Percentiles rank a stretch among this genome's conserved stretches.
phyloP scores from a whole-genome alignment of 2,329 filamentous ascomycete species.

The Elsinoe batatas region DNA sequence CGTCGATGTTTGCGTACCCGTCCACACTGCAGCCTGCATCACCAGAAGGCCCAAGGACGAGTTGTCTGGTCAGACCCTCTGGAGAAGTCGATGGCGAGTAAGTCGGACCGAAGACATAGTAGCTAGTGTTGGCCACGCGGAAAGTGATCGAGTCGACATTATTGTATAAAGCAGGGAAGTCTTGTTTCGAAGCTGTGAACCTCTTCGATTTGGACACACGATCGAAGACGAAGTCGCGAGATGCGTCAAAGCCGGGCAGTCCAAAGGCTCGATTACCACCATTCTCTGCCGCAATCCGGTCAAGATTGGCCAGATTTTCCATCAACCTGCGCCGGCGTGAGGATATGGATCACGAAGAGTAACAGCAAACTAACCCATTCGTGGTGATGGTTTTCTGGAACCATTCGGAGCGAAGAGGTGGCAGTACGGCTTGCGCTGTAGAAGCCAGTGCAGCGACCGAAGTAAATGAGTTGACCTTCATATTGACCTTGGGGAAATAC shows the following conservation, averaged over 20 bases:
- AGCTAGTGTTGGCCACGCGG: conserved; percentile 28
- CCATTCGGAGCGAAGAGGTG: conserved; percentile 1
- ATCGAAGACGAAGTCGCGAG: conserved; percentile 47
- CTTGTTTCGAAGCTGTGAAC: conserved; percentile 34
- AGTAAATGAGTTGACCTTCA: not conserved
- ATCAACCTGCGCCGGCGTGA: conserved; percentile 35
- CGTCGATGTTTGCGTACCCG: not conserved
- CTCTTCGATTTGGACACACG: conserved; percentile 35
- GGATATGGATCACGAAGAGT: not conserved
- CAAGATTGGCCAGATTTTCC: conserved; percentile 44
- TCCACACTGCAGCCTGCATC: conserved; percentile 32
- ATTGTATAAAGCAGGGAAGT: conserved; percentile 39
- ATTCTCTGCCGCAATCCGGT: conserved; percentile 46
- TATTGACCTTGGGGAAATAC: not conserved
- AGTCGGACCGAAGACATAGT: conserved; percentile 35
- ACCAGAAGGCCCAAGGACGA: conserved; percentile 34
- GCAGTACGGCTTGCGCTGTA: not conserved
- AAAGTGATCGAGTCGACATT: conserved; percentile 34
- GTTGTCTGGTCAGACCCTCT: conserved; percentile 34
- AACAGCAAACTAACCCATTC: no score
- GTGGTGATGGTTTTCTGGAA: conserved; percentile 7
- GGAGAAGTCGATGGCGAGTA: conserved; percentile 40
- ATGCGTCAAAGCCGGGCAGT: conserved; percentile 49
- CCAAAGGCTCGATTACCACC: conserved; percentile 53
- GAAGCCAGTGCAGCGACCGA: not conserved